Evolutionary conservation across 306 rosid genomes (phyloP).

Genomic region (Vigna reflexopilosa): DNA sequence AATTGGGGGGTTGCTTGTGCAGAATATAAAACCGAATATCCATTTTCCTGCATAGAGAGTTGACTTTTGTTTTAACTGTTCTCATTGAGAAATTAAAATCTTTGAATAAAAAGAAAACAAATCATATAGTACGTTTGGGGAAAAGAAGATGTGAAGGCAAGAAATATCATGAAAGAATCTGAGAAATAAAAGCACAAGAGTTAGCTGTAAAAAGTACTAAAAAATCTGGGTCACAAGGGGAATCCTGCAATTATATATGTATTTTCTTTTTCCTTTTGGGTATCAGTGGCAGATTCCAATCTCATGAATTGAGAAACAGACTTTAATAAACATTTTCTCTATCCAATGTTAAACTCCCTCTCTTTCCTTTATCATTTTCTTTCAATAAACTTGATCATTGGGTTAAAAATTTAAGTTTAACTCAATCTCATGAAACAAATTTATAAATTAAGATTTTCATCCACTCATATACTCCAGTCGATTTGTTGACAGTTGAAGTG

Average conservation of each 20-base stretch:
- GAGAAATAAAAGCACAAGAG: background rate
- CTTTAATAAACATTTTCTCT: background rate
- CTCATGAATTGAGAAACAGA: background rate
- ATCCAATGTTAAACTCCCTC: background rate
- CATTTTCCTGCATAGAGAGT: constrained; percentile 38
- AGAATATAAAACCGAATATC: constrained; percentile 20
- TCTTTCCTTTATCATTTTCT: background rate
- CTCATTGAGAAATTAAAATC: constrained; percentile 18
- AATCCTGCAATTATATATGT: constrained; percentile 7
- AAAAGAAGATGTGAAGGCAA: background rate
- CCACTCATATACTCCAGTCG: too few relatives aligned
- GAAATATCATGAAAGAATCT: constrained; percentile 7
- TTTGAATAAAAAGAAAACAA: background rate
- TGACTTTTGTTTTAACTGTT: constrained; percentile 37
- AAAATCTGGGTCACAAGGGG: constrained; percentile 15
- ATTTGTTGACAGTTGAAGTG: background rate
- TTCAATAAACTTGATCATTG: background rate
- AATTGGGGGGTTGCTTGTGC: constrained; percentile 17
- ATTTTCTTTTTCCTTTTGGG: background rate
- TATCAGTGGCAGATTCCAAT: background rate
- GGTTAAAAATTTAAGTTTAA: too few relatives aligned
- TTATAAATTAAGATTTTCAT: too few relatives aligned
- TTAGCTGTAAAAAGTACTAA: background rate
- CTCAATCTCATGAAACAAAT: too few relatives aligned
- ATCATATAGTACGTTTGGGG: background rate